Evolutionary conservation across 495 filamentous ascomycete genomes (phyloP).

Genomic region (Penicillium canescens): DNA sequence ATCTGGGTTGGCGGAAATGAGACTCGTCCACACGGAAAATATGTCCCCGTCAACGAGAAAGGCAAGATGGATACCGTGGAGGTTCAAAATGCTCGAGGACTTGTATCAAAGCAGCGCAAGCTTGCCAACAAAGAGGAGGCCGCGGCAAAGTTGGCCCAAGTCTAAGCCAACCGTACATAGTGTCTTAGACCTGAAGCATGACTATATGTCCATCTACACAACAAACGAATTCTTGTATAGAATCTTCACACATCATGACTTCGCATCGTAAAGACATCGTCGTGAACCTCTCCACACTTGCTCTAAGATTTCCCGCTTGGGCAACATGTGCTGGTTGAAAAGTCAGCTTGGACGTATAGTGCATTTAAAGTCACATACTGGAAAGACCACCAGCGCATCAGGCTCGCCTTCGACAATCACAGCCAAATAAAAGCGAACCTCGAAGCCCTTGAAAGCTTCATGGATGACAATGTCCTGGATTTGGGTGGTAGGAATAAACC

Average conservation of each 20-base stretch:
- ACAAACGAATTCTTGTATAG: background rate
- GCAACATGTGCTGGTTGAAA: slow-evolving; percentile 59
- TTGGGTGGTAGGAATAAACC: slow-evolving; percentile 91
- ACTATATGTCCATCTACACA: background rate
- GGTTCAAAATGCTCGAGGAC: slow-evolving; percentile 76
- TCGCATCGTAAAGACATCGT: slow-evolving; percentile 73
- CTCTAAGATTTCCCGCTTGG: slow-evolving; percentile 69
- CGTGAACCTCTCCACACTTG: slow-evolving; percentile 81
- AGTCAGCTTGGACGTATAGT: slow-evolving; percentile 7
- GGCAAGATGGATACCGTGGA: slow-evolving; percentile 61
- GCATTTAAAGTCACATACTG: slow-evolving; percentile 44
- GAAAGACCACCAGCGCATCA: slow-evolving; percentile 90
- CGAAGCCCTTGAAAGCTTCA: slow-evolving; percentile 92
- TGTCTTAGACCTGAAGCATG: slow-evolving; percentile 1
- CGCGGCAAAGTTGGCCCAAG: slow-evolving; percentile 11
- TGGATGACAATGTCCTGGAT: slow-evolving; percentile 93
- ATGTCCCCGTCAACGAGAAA: slow-evolving; percentile 70
- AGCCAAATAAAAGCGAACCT: slow-evolving; percentile 84
- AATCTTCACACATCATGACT: slow-evolving; percentile 30
- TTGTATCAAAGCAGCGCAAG: slow-evolving; percentile 64
- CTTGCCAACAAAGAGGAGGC: slow-evolving; percentile 20
- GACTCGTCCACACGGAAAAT: slow-evolving; percentile 60
- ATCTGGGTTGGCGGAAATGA: slow-evolving; percentile 71
- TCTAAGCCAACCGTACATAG: slow-evolving; percentile 21
- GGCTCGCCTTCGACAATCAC: slow-evolving; percentile 91